Conservation (phyloP, 371 early-diverging fungal genomes). For the Scutellospora calospora region DNA sequence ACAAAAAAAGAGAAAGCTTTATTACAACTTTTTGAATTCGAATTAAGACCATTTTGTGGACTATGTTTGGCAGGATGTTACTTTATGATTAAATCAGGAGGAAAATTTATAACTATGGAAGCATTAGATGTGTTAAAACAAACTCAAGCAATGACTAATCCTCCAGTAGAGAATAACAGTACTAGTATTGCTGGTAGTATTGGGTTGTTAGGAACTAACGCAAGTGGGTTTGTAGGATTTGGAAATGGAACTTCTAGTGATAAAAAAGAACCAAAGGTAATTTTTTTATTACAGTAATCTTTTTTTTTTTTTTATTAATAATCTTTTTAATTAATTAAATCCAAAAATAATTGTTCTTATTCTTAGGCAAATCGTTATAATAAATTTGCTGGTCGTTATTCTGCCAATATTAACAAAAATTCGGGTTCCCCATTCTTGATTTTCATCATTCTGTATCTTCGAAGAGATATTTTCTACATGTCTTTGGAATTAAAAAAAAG, state of each 20-base stretch:
- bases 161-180: slow-evolving; percentile 35
- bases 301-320: background rate
- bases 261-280: slow-evolving; percentile 37
- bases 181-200: slow-evolving; percentile 39
- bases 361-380: slow-evolving; percentile 53
- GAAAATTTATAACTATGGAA: slow-evolving; percentile 43
- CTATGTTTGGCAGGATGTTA: slow-evolving; percentile 54
- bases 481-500: slow-evolving; percentile 48
- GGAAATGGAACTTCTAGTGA: slow-evolving; percentile 40
- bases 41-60: slow-evolving; percentile 56
- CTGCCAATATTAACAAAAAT: slow-evolving; percentile 49
- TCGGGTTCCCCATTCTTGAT: slow-evolving; percentile 52
- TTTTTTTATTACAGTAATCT: background rate
- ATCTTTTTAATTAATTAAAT: background rate
- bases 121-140: slow-evolving; percentile 49
- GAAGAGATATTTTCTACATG: slow-evolving; percentile 56
- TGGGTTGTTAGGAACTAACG: slow-evolving; percentile 39
- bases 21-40: slow-evolving; percentile 47
- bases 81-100: slow-evolving; percentile 48
- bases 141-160: slow-evolving; percentile 37
- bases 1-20: slow-evolving; percentile 30
- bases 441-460: slow-evolving; percentile 51
- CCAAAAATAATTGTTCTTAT: background rate
- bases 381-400: slow-evolving; percentile 56
- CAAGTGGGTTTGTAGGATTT: slow-evolving; percentile 35